phyloP scores from a whole-genome alignment of 1,139 yeast genomes.

The Pichia sp. region DNA sequence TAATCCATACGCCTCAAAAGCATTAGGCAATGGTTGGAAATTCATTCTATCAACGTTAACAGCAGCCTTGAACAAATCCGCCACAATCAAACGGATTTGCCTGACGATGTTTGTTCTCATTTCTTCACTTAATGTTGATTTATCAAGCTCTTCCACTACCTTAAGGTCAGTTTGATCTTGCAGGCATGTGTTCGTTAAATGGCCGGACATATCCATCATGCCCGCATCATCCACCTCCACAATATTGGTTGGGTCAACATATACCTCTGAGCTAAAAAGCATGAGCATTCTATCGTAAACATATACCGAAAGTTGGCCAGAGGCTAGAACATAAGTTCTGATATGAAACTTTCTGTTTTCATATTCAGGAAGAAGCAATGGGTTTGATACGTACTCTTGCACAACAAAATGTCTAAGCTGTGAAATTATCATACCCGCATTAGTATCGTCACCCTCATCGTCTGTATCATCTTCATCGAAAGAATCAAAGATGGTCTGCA shows the following conservation, averaged over 20 bases:
- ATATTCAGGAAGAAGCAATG: constrained; percentile 57
- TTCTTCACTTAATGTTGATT: constrained; percentile 35
- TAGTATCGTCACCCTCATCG: constrained; percentile 33
- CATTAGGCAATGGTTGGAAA: constrained; percentile 80
- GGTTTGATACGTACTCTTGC: constrained; percentile 66
- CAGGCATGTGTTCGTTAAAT: constrained; percentile 87
- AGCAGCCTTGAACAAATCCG: constrained; percentile 81
- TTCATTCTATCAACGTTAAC: constrained; percentile 70
- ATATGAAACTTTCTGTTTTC: constrained; percentile 79
- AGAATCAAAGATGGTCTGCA: constrained; percentile 76
- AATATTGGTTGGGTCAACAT: constrained; percentile 30
- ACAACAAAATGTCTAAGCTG: constrained; percentile 87
- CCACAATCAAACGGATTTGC: constrained; percentile 54
- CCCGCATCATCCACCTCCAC: constrained; percentile 21
- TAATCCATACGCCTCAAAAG: constrained; percentile 81
- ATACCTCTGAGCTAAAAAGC: constrained; percentile 61
- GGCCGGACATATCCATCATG: constrained; percentile 51
- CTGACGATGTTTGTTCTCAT: constrained; percentile 38
- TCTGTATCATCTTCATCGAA: constrained; percentile 68
- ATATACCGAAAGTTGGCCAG: constrained; percentile 66
- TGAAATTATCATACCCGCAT: constrained; percentile 67
- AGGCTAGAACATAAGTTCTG: constrained; percentile 74
- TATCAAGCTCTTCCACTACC: constrained; percentile 62
- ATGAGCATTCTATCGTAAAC: constrained; percentile 77
- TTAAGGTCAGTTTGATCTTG: constrained; percentile 38